phyloP scores from a whole-genome alignment of 805 yeast species.

The Zygotorulaspora chibaensis region DNA sequence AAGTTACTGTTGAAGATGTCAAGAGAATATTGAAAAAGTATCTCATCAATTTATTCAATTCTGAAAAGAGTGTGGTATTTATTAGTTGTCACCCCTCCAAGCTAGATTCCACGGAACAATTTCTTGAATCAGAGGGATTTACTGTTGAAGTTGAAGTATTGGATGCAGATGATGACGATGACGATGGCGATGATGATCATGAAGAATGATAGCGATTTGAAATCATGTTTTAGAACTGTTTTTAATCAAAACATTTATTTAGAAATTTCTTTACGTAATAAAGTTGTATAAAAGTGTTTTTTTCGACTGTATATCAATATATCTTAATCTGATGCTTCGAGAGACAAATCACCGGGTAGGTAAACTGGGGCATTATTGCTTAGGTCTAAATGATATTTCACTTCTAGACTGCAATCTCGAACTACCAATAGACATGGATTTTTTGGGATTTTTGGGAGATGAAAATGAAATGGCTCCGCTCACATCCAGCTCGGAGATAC shows the following conservation, averaged over 20 bases:
- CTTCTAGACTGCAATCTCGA: slow-evolving; percentile 60
- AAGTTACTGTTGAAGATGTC: slow-evolving; percentile 44
- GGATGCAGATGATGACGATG: slow-evolving; percentile 36
- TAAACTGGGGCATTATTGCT: neutral
- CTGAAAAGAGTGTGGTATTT: slow-evolving; percentile 55
- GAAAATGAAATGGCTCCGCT: neutral
- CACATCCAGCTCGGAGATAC: slow-evolving; percentile 3
- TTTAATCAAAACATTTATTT: too few relatives aligned
- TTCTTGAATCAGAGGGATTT: slow-evolving; percentile 55
- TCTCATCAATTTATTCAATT: slow-evolving; percentile 60
- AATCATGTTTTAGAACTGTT: too few relatives aligned
- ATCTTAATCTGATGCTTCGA: too few relatives aligned
- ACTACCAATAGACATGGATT: slow-evolving; percentile 39
- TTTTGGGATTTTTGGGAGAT: slow-evolving; percentile 9
- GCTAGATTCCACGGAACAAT: slow-evolving; percentile 42
- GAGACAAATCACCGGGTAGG: too few relatives aligned
- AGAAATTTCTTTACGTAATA: too few relatives aligned
- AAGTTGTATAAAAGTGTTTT: neutral
- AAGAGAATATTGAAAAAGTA: slow-evolving; percentile 47
- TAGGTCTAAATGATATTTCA: slow-evolving; percentile 18
- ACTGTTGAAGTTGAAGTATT: slow-evolving; percentile 54
- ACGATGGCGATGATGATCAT: slow-evolving; percentile 26
- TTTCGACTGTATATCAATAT: too few relatives aligned
- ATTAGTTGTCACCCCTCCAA: slow-evolving; percentile 71
- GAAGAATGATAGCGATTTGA: neutral